These are phyloP conservation scores for Trichoderma sp. DNA, from an alignment of 2,329 filamentous ascomycete species.

Conservation along the genomic window DNA sequence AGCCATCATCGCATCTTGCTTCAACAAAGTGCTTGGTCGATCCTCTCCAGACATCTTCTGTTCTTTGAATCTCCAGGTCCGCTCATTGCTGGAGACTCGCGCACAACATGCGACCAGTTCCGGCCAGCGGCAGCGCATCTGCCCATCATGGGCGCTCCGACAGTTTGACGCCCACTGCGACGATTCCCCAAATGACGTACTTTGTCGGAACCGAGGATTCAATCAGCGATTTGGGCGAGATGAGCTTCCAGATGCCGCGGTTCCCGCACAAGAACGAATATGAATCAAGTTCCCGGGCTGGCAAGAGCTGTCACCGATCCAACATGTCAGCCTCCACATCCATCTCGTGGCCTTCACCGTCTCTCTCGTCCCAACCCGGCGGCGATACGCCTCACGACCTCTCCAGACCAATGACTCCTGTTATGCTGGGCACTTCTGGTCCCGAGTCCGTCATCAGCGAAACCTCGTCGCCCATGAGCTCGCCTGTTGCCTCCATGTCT, in stretches of 20 bases:
- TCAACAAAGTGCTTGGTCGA: not conserved
- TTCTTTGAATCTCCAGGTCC: not conserved
- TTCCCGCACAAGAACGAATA: not conserved
- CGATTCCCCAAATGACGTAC: slow-evolving; percentile 32
- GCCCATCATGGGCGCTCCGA: slow-evolving; percentile 18
- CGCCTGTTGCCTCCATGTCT: slow-evolving; percentile 45
- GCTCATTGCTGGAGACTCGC: not conserved
- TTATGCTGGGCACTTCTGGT: slow-evolving; percentile 28
- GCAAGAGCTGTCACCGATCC: slow-evolving; percentile 10
- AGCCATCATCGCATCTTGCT: slow-evolving; percentile 2
- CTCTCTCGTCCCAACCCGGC: slow-evolving; percentile 16
- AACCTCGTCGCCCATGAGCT: slow-evolving; percentile 51
- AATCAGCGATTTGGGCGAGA: slow-evolving; percentile 28
- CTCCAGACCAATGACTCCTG: slow-evolving; percentile 30
- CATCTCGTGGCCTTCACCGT: slow-evolving; percentile 18
- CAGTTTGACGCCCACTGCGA: slow-evolving; percentile 19
- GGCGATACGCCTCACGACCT: slow-evolving; percentile 22
- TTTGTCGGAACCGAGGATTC: slow-evolving; percentile 37
- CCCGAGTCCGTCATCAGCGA: slow-evolving; percentile 42
- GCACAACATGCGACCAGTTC: slow-evolving; percentile 23
- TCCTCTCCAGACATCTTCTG: not conserved
- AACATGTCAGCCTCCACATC: slow-evolving; percentile 16
- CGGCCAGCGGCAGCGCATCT: slow-evolving; percentile 18
- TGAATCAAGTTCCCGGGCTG: not conserved
- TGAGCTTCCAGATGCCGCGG: slow-evolving; percentile 6